These are phyloP conservation scores for Tilletia indica DNA, from an alignment of 1,284 basidiomycete genomes.

Conservation along the genomic window DNA sequence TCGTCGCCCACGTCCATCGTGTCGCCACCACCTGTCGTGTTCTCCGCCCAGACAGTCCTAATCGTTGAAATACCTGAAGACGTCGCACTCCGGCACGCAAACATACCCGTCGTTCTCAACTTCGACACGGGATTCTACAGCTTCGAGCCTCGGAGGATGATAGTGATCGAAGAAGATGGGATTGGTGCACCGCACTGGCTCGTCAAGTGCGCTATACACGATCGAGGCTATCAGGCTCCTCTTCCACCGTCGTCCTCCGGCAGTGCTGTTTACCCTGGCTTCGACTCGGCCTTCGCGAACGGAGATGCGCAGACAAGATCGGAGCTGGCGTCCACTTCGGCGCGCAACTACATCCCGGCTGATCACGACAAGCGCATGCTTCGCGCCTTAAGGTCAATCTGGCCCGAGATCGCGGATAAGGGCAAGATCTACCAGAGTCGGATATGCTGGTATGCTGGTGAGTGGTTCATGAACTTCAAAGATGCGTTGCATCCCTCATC, in stretches of 20 bases:
- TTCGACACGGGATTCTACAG: slow-evolving; percentile 60
- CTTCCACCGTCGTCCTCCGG: neutral
- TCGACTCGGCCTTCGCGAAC: slow-evolving; percentile 3
- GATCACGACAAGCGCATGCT: neutral
- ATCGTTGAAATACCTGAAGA: slow-evolving; percentile 71
- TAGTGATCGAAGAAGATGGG: slow-evolving; percentile 64
- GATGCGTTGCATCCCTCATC: slow-evolving; percentile 62
- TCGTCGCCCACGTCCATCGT: neutral
- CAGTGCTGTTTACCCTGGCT: slow-evolving; percentile 19
- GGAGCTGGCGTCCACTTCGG: slow-evolving; percentile 23
- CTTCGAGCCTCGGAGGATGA: slow-evolving; percentile 64
- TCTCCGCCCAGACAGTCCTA: slow-evolving; percentile 66
- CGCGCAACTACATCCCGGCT: neutral
- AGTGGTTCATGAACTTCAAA: neutral
- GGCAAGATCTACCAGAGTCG: neutral
- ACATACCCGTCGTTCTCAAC: slow-evolving; percentile 72
- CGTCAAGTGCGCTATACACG: slow-evolving; percentile 60
- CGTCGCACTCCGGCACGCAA: slow-evolving; percentile 67
- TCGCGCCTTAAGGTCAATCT: neutral
- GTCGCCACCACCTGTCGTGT: slow-evolving; percentile 27
- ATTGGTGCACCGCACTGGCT: slow-evolving; percentile 59
- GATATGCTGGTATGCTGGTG: neutral
- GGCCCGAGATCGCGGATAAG: neutral
- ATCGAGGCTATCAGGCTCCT: slow-evolving; percentile 22
- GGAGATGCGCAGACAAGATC: neutral